These are phyloP conservation scores for Saprolegnia diclina DNA, from an alignment of 352 stramenopile genomes.

Conservation along the genomic window DNA sequence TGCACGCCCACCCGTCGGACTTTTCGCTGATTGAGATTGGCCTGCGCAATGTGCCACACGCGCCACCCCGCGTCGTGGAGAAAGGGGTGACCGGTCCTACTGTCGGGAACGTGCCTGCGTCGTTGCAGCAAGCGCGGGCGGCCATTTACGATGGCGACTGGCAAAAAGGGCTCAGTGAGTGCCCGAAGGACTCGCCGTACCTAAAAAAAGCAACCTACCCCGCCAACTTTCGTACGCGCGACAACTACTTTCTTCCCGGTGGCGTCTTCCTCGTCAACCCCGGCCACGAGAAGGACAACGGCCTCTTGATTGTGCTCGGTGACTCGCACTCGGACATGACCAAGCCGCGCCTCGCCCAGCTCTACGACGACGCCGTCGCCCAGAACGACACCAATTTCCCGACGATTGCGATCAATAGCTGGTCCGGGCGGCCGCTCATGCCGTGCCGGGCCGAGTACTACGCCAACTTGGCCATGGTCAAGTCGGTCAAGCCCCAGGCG, in stretches of 20 bases:
- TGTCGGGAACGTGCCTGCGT: too few relatives aligned
- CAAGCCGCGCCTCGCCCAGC: constrained; percentile 13
- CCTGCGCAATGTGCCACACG: too few relatives aligned
- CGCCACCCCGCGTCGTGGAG: too few relatives aligned
- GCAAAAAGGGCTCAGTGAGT: neutral
- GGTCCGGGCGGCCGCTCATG: neutral
- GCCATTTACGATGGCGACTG: too few relatives aligned
- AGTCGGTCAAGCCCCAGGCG: too few relatives aligned
- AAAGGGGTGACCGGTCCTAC: too few relatives aligned
- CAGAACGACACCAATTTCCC: constrained; percentile 3
- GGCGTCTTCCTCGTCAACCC: constrained; percentile 5
- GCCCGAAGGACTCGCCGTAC: neutral
- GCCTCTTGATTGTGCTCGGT: neutral
- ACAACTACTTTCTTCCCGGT: neutral
- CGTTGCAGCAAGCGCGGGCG: neutral
- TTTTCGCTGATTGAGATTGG: too few relatives aligned
- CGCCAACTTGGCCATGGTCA: too few relatives aligned
- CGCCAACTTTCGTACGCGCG: constrained; percentile 1
- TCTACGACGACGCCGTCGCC: constrained; percentile 2
- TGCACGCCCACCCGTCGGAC: too few relatives aligned
- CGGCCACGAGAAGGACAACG: neutral
- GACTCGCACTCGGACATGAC: too few relatives aligned
- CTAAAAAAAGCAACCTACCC: neutral
- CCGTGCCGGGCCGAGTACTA: too few relatives aligned
- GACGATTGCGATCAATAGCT: neutral